Conservation (phyloP, 768 basidiomycete species). For the Fistulinella prunicolor region DNA sequence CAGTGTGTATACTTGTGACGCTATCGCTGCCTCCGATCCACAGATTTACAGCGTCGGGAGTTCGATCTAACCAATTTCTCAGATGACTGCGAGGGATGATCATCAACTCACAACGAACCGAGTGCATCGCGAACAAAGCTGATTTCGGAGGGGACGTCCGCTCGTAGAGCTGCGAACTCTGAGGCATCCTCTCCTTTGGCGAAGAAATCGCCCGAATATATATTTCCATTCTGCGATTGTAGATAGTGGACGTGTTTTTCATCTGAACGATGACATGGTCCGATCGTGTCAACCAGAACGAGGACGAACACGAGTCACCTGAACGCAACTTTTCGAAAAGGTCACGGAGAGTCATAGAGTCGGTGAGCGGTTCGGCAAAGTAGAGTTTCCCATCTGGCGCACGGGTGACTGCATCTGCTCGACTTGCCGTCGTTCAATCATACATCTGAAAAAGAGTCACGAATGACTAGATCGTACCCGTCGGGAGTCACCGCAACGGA, state of each 20-base stretch:
- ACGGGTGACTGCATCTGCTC: conserved; percentile 69
- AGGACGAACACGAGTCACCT: conserved; percentile 23
- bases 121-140: conserved; percentile 76
- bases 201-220: conserved; percentile 53
- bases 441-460: not conserved
- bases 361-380: conserved; percentile 72
- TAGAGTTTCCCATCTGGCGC: conserved; percentile 54
- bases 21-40: conserved; percentile 85
- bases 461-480: conserved; percentile 49
- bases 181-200: conserved; percentile 37
- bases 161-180: conserved; percentile 60
- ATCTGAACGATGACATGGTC: not conserved
- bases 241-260: conserved; percentile 58
- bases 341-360: conserved; percentile 62
- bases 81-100: not conserved
- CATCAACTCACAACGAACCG: conserved; percentile 44
- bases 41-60: conserved; percentile 87
- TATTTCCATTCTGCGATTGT: conserved; percentile 91
- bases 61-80: conserved; percentile 38
- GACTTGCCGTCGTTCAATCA: conserved; percentile 39
- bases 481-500: conserved; percentile 83
- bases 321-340: conserved; percentile 46
- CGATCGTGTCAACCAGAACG: not conserved
- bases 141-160: conserved; percentile 68
- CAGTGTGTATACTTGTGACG: conserved; percentile 83